Evolutionary conservation across 2,329 filamentous ascomycete genomes (phyloP).

Genomic region (Spiromastix sp.): DNA sequence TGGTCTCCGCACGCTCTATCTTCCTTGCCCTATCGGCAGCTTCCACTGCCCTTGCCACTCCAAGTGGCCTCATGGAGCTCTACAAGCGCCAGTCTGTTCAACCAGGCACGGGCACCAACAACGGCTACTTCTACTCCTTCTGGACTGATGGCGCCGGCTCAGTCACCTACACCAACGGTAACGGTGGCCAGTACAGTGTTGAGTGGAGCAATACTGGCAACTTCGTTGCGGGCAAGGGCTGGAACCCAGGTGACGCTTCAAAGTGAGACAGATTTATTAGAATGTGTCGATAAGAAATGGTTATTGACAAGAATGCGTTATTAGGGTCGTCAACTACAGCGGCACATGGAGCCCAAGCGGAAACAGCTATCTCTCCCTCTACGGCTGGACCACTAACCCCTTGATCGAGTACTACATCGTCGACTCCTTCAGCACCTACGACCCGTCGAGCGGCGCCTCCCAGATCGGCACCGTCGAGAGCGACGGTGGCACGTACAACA

Average conservation of each 20-base stretch:
- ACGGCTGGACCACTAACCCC: slow-evolving; percentile 46
- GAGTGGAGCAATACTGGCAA: slow-evolving; percentile 37
- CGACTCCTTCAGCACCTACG: slow-evolving; percentile 42
- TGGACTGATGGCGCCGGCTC: slow-evolving; percentile 38
- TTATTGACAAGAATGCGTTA: too few relatives aligned
- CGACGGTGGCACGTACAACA: slow-evolving; percentile 45
- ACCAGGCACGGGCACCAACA: slow-evolving; percentile 21
- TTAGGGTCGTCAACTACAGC: slow-evolving; percentile 41
- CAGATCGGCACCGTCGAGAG: slow-evolving; percentile 41
- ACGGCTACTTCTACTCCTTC: slow-evolving; percentile 41
- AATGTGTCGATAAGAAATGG: too few relatives aligned
- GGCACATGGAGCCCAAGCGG: slow-evolving; percentile 39
- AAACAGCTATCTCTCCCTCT: slow-evolving; percentile 46
- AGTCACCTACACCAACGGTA: slow-evolving; percentile 38
- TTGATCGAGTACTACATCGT: slow-evolving; percentile 52
- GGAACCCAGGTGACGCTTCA: slow-evolving; percentile 42
- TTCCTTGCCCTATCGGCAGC: slow-evolving; percentile 16
- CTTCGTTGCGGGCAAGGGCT: slow-evolving; percentile 50
- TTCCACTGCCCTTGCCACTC: slow-evolving; percentile 16
- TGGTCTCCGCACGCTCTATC: slow-evolving; percentile 19
- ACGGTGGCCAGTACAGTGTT: slow-evolving; percentile 35
- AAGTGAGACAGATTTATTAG: slow-evolving; percentile 27
- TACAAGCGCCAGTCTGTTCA: slow-evolving; percentile 11
- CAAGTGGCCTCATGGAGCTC: slow-evolving; percentile 13
- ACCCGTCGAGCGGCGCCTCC: slow-evolving; percentile 37